phyloP scores from a whole-genome alignment of 805 yeast genomes.

The Hanseniaspora lachancei region DNA sequence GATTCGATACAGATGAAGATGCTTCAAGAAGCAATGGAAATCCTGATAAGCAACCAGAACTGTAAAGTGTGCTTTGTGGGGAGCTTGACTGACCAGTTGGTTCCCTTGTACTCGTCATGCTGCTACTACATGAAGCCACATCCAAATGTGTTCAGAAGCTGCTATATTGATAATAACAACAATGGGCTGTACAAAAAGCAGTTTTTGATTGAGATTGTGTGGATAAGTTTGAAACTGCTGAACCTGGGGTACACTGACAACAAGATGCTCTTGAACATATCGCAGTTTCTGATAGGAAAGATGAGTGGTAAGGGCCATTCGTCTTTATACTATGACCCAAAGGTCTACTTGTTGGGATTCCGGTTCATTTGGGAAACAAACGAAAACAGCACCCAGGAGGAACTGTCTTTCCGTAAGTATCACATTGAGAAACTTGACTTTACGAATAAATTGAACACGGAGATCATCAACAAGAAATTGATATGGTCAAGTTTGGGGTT shows the following conservation, averaged over 20 bases:
- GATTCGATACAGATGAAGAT: conserved; percentile 59
- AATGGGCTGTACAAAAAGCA: conserved; percentile 65
- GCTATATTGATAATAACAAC: conserved; percentile 50
- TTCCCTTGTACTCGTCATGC: conserved; percentile 78
- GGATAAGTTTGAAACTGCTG: conserved; percentile 57
- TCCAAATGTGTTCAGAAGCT: conserved; percentile 81
- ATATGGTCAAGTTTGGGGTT: conserved; percentile 8
- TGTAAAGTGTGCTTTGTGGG: conserved; percentile 75
- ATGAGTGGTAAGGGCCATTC: conserved; percentile 95
- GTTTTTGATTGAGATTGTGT: conserved; percentile 62
- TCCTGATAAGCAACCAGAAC: conserved; percentile 46
- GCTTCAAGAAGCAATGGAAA: conserved; percentile 52
- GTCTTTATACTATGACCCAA: conserved; percentile 66
- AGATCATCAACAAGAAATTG: background rate
- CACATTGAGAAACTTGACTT: conserved; percentile 11
- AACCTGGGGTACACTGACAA: conserved; percentile 75
- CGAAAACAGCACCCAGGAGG: conserved; percentile 35
- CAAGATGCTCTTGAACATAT: conserved; percentile 72
- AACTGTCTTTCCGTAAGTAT: conserved; percentile 18
- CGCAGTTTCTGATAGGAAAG: conserved; percentile 71
- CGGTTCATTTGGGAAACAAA: conserved; percentile 65
- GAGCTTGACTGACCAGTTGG: conserved; percentile 84
- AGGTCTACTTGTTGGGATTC: conserved; percentile 71
- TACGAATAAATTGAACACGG: conserved; percentile 7
- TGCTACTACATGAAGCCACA: conserved; percentile 54